Conservation (phyloP, 2,329 filamentous ascomycete genomes). For the Chrysoporthe puriensis region DNA sequence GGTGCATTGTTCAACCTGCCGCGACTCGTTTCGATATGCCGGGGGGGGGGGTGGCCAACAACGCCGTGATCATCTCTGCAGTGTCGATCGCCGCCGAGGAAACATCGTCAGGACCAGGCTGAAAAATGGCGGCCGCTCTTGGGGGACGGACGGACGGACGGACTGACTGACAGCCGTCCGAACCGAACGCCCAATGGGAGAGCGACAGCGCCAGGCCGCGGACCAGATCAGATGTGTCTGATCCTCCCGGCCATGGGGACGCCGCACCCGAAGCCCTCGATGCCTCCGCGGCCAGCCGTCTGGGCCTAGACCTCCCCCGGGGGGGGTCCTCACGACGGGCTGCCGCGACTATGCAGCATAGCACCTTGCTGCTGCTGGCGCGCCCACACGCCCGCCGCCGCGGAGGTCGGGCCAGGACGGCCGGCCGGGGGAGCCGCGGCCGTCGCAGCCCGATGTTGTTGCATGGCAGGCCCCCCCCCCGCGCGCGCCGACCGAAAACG, state of each 20-base stretch:
- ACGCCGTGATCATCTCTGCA: neutral
- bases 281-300: no score
- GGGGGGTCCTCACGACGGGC: no score
- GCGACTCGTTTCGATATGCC: neutral
- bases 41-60: neutral
- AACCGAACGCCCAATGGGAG: neutral
- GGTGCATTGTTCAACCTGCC: neutral
- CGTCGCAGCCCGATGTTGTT: neutral
- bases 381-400: neutral
- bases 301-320: no score
- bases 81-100: neutral
- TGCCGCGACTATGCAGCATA: no score
- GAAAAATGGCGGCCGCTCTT: neutral
- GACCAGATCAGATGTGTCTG: no score
- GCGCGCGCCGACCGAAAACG: neutral
- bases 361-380: neutral
- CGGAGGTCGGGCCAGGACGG: neutral
- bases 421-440: neutral
- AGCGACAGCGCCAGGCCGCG: no score
- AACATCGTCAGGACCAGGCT: neutral
- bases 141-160: neutral
- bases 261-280: no score
- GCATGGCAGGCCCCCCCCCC: neutral
- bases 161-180: neutral
- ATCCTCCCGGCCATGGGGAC: no score